Conservation (phyloP, 2,329 filamentous ascomycete genomes). For the Neopestalotiopsis clavispora region DNA sequence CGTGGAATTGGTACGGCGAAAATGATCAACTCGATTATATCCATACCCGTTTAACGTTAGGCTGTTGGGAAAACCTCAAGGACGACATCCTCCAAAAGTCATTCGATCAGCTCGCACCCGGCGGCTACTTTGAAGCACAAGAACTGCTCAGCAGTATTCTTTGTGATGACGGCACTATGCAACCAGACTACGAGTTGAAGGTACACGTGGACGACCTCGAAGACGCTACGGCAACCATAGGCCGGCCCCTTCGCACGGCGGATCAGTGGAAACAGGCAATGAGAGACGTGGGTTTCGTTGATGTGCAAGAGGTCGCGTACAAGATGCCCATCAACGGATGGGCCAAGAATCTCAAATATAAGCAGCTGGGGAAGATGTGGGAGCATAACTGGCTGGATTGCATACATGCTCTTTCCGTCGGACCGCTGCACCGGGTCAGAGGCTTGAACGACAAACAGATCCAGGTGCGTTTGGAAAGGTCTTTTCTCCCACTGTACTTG, state of each 20-base stretch:
- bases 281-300: conserved; percentile 57
- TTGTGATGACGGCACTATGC: conserved; percentile 53
- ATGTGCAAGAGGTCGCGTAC: conserved; percentile 56
- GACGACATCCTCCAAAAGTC: conserved; percentile 56
- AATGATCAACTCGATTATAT: conserved; percentile 60
- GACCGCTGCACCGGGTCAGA: conserved; percentile 45
- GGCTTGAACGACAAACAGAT: conserved; percentile 50
- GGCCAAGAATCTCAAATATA: conserved; percentile 51
- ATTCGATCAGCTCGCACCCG: conserved; percentile 53
- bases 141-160: conserved; percentile 45
- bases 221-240: conserved; percentile 40
- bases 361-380: conserved; percentile 50
- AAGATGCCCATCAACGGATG: conserved; percentile 61
- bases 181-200: conserved; percentile 41
- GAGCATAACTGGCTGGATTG: conserved; percentile 48
- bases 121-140: conserved; percentile 61
- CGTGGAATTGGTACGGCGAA: conserved; percentile 20
- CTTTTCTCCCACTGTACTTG: background rate
- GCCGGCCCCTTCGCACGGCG: conserved; percentile 43
- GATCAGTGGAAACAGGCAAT: conserved; percentile 42
- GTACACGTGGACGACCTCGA: conserved; percentile 47
- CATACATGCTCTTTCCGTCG: conserved; percentile 49
- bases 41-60: conserved; percentile 54
- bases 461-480: conserved; percentile 42
- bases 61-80: conserved; percentile 55